These are phyloP conservation scores for Heteromeles arbutifolia DNA, from an alignment of 306 rosid species.

Conservation along the genomic window DNA sequence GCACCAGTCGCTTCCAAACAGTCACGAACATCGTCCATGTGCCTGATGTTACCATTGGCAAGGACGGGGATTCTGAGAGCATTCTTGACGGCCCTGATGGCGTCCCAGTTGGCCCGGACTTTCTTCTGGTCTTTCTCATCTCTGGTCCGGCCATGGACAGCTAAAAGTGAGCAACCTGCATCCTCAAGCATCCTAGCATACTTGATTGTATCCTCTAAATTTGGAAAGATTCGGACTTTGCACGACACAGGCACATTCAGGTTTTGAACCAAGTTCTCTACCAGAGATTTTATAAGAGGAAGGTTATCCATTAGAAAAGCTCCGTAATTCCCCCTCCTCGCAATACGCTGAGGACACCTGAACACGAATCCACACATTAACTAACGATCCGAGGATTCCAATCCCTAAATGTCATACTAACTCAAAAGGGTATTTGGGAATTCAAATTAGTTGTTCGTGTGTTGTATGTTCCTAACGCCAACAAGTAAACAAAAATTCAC, in stretches of 20 bases:
- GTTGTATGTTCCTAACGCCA: neutral
- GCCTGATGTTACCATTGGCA: conserved; percentile 54
- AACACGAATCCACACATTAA: neutral
- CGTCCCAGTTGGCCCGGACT: conserved; percentile 82
- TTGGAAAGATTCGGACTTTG: conserved; percentile 83
- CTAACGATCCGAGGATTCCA: neutral
- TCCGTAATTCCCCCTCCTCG: conserved; percentile 78
- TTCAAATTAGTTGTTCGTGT: neutral
- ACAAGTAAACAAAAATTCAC: neutral
- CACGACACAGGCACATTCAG: conserved; percentile 89
- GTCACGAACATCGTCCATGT: conserved; percentile 39
- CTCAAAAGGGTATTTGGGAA: neutral
- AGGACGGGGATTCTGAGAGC: conserved; percentile 63
- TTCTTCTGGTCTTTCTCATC: conserved; percentile 87
- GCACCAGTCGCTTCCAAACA: conserved; percentile 46
- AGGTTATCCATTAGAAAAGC: conserved; percentile 97
- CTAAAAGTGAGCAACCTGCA: conserved; percentile 86
- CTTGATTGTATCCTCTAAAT: conserved; percentile 66
- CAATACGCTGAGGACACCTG: conserved; percentile 99
- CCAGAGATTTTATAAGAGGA: conserved; percentile 72
- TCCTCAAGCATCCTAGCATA: conserved; percentile 92
- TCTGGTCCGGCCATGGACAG: conserved; percentile 88
- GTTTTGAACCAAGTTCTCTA: conserved; percentile 70
- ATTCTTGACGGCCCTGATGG: conserved; percentile 75
- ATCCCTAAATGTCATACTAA: neutral